A percentile compares a stretch with the other conserved stretches of the same genome.
These are phyloP conservation scores for Salvia hispanica DNA, from an alignment of 257 asterid species.

Conservation along the genomic window DNA sequence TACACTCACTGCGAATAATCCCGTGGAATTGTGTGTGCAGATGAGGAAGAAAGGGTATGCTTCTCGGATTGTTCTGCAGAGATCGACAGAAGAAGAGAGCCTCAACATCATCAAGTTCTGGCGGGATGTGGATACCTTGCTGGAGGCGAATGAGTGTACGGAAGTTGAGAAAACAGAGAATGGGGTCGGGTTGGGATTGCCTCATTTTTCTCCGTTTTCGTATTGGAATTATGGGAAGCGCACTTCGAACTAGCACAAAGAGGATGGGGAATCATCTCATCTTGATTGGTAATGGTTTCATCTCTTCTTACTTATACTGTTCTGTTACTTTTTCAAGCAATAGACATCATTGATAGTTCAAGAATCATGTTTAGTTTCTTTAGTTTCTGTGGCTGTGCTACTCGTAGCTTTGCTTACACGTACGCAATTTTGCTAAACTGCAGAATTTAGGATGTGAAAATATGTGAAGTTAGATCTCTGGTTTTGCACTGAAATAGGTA, in stretches of 20 bases:
- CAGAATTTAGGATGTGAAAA: no score
- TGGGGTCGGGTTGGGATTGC: conserved; percentile 29
- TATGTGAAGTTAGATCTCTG: no score
- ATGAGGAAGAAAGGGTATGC: conserved; percentile 88
- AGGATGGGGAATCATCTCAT: background rate
- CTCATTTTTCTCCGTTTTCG: conserved; percentile 44
- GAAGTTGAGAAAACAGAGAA: conserved; percentile 31
- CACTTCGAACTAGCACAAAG: conserved; percentile 24
- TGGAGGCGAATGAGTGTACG: conserved; percentile 49
- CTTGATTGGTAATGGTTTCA: conserved; percentile 28
- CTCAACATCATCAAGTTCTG: no score
- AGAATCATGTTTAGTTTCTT: background rate
- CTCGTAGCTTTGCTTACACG: no score
- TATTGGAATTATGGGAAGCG: conserved; percentile 29
- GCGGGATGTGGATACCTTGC: conserved; percentile 24
- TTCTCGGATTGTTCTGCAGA: conserved; percentile 70
- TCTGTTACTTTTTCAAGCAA: background rate
- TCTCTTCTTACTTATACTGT: background rate
- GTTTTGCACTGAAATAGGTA: no score
- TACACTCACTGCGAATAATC: conserved; percentile 68
- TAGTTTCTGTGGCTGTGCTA: background rate
- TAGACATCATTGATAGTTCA: background rate
- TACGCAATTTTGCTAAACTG: no score
- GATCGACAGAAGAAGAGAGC: conserved; percentile 96
- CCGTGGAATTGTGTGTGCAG: conserved; percentile 67